Base-by-base conservation (phyloP, 2,329 filamentous ascomycete genomes). In the Fusarium begoniae region DNA sequence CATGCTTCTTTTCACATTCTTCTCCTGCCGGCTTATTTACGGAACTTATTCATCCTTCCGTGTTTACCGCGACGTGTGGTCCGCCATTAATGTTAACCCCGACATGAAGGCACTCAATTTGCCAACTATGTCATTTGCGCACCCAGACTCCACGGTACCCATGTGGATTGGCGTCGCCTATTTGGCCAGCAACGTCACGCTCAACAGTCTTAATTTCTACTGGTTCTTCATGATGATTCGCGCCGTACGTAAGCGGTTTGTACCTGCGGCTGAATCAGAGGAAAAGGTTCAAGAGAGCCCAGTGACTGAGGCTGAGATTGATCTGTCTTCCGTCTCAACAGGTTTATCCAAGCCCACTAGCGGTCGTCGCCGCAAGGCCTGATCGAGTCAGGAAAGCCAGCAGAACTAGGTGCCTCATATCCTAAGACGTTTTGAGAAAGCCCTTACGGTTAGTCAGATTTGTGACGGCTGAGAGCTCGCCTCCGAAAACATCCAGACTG, bases 191-290 rank as follows among this genome's bases (percentile, higher is more conserved):
- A 96, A 96, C 81, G 61, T 94, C 26, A 88, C 89, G 0, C 87
- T 97, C 32, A 96, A 95, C 79, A 86, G 88, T 18, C 84, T 97
- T 59, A 97, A 97, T 83, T 91, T 93, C 78, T 93, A 92, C 83
- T 97, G 94, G 94, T 96, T 96, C 80, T 87, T 90, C 79, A 94
- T 94, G 88, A 97, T 97, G 94, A 91, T 97, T 71, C 87, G 90
- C 68, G 93, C 94, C 14, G 90, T 96, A 18, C 87, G 91, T 68
- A 95, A 93, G 85, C 88, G 94, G 32, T 96, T 96, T 79, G 87
- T 90, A 69, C 82, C 92, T 9, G 79, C 83, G 32, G 60, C 57
- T 18, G 80, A 83, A 72, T 75, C 79, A 13, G 75, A 54, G 17
- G 69, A 70, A 32, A 79, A 83, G 43, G 28, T 79, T 80, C 41